phyloP scores from a whole-genome alignment of 805 yeast species.

The Yamadazyma tumulicola region DNA sequence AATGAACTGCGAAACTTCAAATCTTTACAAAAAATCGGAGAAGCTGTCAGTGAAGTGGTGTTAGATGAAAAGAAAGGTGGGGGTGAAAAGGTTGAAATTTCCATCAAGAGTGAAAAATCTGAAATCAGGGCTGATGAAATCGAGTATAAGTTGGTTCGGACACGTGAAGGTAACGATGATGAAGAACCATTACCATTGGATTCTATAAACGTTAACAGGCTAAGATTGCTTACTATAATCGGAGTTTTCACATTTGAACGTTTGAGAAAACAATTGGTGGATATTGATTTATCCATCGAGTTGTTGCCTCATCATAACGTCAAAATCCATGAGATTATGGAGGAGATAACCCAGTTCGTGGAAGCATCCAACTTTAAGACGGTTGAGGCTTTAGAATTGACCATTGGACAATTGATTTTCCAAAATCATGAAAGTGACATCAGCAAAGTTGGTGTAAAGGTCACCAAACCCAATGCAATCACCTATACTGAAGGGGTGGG shows the following conservation, averaged over 20 bases:
- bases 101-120: conserved; percentile 47
- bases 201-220: conserved; percentile 40
- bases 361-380: conserved; percentile 83
- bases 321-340: conserved; percentile 42
- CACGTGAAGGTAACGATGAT: conserved; percentile 13
- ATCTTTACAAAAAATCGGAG: conserved; percentile 47
- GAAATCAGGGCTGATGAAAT: conserved; percentile 56
- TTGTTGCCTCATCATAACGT: conserved; percentile 26
- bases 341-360: conserved; percentile 54
- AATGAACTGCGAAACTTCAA: conserved; percentile 38
- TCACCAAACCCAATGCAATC: conserved; percentile 85
- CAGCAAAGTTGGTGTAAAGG: conserved; percentile 50
- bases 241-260: conserved; percentile 95
- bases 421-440: conserved; percentile 34
- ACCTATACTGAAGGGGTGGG: conserved; percentile 89
- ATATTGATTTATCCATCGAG: conserved; percentile 45
- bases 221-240: conserved; percentile 69
- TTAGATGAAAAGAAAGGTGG: conserved; percentile 43
- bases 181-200: too few relatives aligned
- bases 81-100: conserved; percentile 40
- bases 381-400: conserved; percentile 84
- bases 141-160: conserved; percentile 38
- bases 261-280: conserved; percentile 74
- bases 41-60: conserved; percentile 42
- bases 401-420: conserved; percentile 59